These are phyloP conservation scores for Thoreauomyces humboldtii DNA, from an alignment of 192 early-diverging fungal species.

Conservation along the genomic window DNA sequence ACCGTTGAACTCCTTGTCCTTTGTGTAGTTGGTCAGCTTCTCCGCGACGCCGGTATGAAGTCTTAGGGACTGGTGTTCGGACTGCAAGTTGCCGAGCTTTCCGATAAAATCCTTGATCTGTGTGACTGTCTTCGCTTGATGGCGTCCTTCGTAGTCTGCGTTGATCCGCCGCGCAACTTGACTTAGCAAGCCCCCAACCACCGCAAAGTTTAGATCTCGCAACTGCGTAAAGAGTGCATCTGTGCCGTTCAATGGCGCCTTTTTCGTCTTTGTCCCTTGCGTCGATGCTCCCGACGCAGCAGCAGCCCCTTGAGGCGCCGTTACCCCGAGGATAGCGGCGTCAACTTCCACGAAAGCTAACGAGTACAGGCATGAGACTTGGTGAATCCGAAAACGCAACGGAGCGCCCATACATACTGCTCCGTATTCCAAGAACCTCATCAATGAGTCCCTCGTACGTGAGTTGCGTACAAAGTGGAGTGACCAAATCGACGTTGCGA, in stretches of 20 bases:
- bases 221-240: conserved; percentile 80
- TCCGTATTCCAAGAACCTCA: conserved; percentile 82
- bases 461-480: conserved; percentile 90
- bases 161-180: conserved; percentile 83
- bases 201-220: conserved; percentile 87
- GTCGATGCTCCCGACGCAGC: not conserved
- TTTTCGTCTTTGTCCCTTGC: conserved; percentile 48
- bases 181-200: conserved; percentile 80
- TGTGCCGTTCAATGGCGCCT: conserved; percentile 73
- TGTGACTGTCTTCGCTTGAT: conserved; percentile 85
- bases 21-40: conserved; percentile 74
- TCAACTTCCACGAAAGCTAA: conserved; percentile 77
- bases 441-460: conserved; percentile 97
- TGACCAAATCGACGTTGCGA: conserved; percentile 83
- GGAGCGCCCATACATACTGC: conserved; percentile 45
- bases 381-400: not conserved
- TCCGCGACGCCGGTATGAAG: conserved; percentile 80
- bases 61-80: conserved; percentile 81
- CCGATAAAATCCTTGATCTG: conserved; percentile 93
- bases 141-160: conserved; percentile 82
- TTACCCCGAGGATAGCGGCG: conserved; percentile 50
- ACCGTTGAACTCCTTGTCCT: conserved; percentile 76
- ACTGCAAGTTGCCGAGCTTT: conserved; percentile 75
- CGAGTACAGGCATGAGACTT: not conserved
- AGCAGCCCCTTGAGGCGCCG: conserved; percentile 16